Percentiles rank a stretch among this genome's conserved stretches.
These are phyloP conservation scores for Cyclotella choctawhatcheeana DNA, from an alignment of 108 stramenopile species.

Conservation along the genomic window DNA sequence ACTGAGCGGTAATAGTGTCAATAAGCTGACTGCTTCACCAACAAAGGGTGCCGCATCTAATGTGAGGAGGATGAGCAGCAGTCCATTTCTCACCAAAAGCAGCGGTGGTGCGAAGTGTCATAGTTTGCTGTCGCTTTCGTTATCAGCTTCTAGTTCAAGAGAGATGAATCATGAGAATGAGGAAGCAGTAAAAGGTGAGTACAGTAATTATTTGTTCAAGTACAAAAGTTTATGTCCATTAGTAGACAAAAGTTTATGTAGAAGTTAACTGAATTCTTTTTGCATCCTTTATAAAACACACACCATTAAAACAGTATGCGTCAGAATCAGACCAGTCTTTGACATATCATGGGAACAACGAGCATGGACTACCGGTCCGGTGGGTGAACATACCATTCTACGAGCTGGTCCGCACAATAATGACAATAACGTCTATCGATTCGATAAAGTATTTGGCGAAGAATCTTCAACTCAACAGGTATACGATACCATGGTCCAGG, in stretches of 20 bases:
- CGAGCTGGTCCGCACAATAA: neutral
- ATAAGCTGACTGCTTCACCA: neutral
- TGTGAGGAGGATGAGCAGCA: neutral
- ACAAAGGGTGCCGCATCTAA: neutral
- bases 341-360: conserved; percentile 8
- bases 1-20: no score
- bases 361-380: neutral
- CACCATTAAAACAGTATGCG: conserved; percentile 8
- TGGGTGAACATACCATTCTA: neutral
- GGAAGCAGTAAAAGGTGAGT: conserved; percentile 22
- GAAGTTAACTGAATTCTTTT: neutral
- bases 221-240: neutral
- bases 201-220: neutral
- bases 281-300: neutral
- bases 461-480: conserved; percentile 62
- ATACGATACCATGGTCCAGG: conserved; percentile 72
- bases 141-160: conserved; percentile 13
- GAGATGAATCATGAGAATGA: neutral
- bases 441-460: conserved; percentile 86
- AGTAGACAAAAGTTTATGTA: neutral
- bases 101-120: neutral
- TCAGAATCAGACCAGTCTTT: conserved; percentile 16
- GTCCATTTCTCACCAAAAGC: neutral
- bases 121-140: conserved; percentile 2
- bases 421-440: conserved; percentile 47